Evolutionary conservation across 2,329 filamentous ascomycete genomes (phyloP).

Genomic region (Fusarium sp.): DNA sequence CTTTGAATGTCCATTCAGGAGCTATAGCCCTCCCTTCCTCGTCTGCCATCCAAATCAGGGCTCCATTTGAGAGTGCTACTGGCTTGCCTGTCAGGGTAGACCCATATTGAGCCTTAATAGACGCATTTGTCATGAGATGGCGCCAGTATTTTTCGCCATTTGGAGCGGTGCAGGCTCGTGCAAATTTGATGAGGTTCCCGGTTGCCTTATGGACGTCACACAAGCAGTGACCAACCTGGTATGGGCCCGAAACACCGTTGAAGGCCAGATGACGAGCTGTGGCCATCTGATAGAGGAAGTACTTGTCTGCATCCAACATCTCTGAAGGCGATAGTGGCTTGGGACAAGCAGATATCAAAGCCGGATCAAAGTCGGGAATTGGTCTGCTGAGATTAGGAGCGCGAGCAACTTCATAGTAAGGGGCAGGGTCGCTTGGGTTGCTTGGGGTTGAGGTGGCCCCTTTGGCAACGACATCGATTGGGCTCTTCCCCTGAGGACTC

Average conservation of each 20-base stretch:
- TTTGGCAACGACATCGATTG: background rate
- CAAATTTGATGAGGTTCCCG: slow-evolving; percentile 30
- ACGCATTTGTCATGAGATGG: slow-evolving; percentile 17
- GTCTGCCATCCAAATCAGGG: slow-evolving; percentile 24
- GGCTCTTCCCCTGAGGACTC: background rate
- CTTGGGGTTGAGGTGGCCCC: background rate
- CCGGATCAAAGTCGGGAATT: slow-evolving; percentile 6
- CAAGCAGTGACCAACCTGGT: slow-evolving; percentile 39
- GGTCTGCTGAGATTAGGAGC: background rate
- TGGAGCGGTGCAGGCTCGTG: background rate
- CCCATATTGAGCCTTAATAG: background rate
- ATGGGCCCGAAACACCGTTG: slow-evolving; percentile 32
- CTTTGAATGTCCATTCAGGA: slow-evolving; percentile 26
- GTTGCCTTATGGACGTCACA: slow-evolving; percentile 30
- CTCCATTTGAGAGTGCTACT: slow-evolving; percentile 6
- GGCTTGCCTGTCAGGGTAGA: slow-evolving; percentile 20
- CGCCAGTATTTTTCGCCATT: slow-evolving; percentile 18
- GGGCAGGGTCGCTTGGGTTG: background rate
- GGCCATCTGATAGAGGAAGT: slow-evolving; percentile 29
- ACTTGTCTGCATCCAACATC: slow-evolving; percentile 1
- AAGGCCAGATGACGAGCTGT: slow-evolving; percentile 34
- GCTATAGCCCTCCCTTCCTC: background rate
- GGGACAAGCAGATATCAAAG: background rate
- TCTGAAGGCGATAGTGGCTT: slow-evolving; percentile 7
- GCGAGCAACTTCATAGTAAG: background rate